Evolutionary conservation across 164 flowering plant genomes (phyloP), one percentile per base, ranked within the genome.

Genomic region (Magnolia changhungtana): DNA sequence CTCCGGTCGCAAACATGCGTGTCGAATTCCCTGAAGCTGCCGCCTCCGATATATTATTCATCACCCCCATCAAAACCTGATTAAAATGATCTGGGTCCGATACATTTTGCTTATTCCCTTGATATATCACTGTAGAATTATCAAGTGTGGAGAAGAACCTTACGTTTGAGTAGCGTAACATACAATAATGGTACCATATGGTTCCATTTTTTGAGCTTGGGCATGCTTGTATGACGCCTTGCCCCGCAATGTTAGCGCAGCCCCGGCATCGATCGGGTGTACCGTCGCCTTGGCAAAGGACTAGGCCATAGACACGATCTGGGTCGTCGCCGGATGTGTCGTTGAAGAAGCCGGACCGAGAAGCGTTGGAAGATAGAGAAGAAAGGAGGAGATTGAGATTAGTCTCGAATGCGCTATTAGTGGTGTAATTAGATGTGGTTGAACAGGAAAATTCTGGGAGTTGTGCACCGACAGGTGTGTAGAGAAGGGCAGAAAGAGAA

Each of bases 1-100:
- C 83, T n/a, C 85, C 89, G 0, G 78, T 73, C 0, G 87, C 88
- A n/a, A 80, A 89, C 73, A 81, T 4, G 20, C 52, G 23, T 3
- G 76, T 52, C 59, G 59, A 50, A 3, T 8, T 4, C 1, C 16
- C 21, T 0, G 14, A 70, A 45, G 72, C 13, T 0, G 72, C 72
- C 11, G 49, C 18, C 0, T 5, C 10, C 1, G 50, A 29, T 0
- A 68, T 10, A 37, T 7, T 68, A 0, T 8, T 19, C 71, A 68
- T 29, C 71, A 68, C 11, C 18, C 7, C 50, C 24, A 13, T 18
- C 71, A 68, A 68, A 29, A 68, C 50, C 21, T 4, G 18, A 4
- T 37, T 7, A 68, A 68, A 68, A 9, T 37, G 50, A 13, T 14
- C 50, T 14, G 71, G 50, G 71, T 68, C 21, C 7, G 50, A 29